Evolutionary conservation across 2,329 filamentous ascomycete species (phyloP).

Genomic region (Alternaria arborescens): DNA sequence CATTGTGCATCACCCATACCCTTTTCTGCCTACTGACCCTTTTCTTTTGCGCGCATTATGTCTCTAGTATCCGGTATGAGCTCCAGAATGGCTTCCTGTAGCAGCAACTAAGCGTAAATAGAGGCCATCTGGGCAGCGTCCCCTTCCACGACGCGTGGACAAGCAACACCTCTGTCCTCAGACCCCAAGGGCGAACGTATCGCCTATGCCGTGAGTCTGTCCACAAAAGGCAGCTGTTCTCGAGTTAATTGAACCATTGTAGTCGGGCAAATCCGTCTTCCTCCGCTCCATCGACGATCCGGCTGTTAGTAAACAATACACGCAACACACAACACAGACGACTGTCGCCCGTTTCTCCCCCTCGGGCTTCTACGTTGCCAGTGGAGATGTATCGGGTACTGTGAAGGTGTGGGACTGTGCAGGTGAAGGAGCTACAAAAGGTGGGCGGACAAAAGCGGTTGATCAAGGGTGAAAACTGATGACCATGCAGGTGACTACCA

Average conservation of each 20-base stretch:
- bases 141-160: conserved; percentile 83
- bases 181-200: conserved; percentile 91
- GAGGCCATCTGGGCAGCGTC: conserved; percentile 83
- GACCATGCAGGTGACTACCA: conserved; percentile 77
- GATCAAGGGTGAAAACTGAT: conserved; percentile 35
- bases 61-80: conserved; percentile 30
- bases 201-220: conserved; percentile 78
- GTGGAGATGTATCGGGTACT: conserved; percentile 83
- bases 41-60: conserved; percentile 10
- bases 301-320: conserved; percentile 86
- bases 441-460: conserved; percentile 32
- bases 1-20: too few species aligned
- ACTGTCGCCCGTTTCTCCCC: conserved; percentile 94
- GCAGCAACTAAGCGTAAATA: conserved; percentile 40
- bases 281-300: conserved; percentile 93
- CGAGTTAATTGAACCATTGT: conserved; percentile 17
- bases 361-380: conserved; percentile 93
- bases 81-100: not conserved
- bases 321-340: conserved; percentile 84
- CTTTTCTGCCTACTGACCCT: not conserved
- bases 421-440: conserved; percentile 87
- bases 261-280: conserved; percentile 98
- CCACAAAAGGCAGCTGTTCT: not conserved
- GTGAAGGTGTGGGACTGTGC: conserved; percentile 92
- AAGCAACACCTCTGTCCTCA: conserved; percentile 86